Percentiles rank a stretch among this genome's conserved stretches.
Conservation (phyloP, 2,329 filamentous ascomycete genomes). For the Sphaerostilbella broomeana region DNA sequence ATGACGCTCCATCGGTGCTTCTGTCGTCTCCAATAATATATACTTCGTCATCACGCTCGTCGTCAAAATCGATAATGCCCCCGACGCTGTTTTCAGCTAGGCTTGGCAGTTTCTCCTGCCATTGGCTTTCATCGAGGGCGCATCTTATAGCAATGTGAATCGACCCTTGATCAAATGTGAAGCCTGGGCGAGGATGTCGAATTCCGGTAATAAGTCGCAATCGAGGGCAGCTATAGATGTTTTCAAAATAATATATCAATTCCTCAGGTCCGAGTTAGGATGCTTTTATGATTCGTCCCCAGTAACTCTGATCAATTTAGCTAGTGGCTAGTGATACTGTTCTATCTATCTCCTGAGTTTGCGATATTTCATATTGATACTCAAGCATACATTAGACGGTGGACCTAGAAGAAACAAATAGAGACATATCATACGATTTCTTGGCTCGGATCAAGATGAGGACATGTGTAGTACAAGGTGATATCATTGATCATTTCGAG, state of each 20-base stretch:
- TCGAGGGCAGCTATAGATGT: conserved; percentile 40
- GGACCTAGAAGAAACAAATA: too few relatives aligned
- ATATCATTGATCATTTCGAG: conserved; percentile 39
- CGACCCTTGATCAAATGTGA: conserved; percentile 40
- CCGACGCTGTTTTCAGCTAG: conserved; percentile 30
- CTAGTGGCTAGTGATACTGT: conserved; percentile 27
- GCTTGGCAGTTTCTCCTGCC: conserved; percentile 25
- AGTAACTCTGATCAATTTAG: conserved; percentile 32
- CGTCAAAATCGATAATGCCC: conserved; percentile 37
- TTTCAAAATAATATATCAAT: conserved; percentile 43
- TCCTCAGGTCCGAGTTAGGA: conserved; percentile 45
- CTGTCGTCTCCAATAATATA: conserved; percentile 28
- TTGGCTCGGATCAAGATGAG: conserved; percentile 34
- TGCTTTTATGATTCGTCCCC: conserved; percentile 36
- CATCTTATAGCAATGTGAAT: conserved; percentile 34
- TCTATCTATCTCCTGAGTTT: conserved; percentile 21
- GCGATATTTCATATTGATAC: conserved; percentile 17
- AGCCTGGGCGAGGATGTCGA: conserved; percentile 33
- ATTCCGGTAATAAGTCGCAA: conserved; percentile 38
- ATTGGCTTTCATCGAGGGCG: conserved; percentile 32
- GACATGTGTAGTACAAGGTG: conserved; percentile 40
- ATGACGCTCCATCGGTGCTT: conserved; percentile 31
- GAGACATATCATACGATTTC: conserved; percentile 28
- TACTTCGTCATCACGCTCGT: conserved; percentile 30
- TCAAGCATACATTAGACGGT: too few relatives aligned